phyloP scores from a whole-genome alignment of 2,329 filamentous ascomycete genomes.

The Epichloe sibirici region DNA sequence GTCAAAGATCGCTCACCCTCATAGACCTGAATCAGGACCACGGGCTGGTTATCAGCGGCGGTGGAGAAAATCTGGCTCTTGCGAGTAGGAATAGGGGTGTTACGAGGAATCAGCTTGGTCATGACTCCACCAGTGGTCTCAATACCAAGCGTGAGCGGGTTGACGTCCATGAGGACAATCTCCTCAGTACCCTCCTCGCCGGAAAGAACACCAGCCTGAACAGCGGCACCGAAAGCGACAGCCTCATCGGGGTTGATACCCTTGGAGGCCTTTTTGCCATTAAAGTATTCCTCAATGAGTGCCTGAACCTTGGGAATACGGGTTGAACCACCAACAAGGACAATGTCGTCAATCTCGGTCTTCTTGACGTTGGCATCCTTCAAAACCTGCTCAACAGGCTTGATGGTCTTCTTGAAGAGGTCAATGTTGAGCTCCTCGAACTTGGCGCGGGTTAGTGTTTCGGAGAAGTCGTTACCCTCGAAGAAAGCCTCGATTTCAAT shows the following conservation, averaged over 20 bases:
- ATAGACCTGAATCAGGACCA: slow-evolving; percentile 88
- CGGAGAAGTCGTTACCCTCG: slow-evolving; percentile 93
- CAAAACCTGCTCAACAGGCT: slow-evolving; percentile 96
- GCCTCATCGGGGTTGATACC: slow-evolving; percentile 99
- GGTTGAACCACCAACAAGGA: slow-evolving; percentile 94
- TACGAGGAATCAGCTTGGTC: slow-evolving; percentile 91
- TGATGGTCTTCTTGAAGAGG: slow-evolving; percentile 98
- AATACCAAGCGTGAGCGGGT: slow-evolving; percentile 90
- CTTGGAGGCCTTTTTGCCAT: slow-evolving; percentile 95
- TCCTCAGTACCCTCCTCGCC: slow-evolving; percentile 72
- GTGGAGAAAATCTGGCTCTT: slow-evolving; percentile 98
- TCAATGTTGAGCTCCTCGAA: slow-evolving; percentile 99
- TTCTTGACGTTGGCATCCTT: slow-evolving; percentile 98
- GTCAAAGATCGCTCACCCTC: slow-evolving; percentile 91
- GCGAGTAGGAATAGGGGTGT: slow-evolving; percentile 88
- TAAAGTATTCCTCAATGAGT: slow-evolving; percentile 92
- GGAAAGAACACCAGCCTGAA: slow-evolving; percentile 90
- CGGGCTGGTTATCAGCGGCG: slow-evolving; percentile 90
- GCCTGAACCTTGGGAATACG: slow-evolving; percentile 97
- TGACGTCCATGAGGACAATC: slow-evolving; percentile 92
- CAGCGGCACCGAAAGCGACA: slow-evolving; percentile 93
- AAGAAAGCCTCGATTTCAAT: slow-evolving; percentile 97
- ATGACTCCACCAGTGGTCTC: slow-evolving; percentile 96
- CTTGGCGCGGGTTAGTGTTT: slow-evolving; percentile 96
- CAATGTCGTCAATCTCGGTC: slow-evolving; percentile 87